A percentile compares a stretch with the other conserved stretches of the same genome.
Evolutionary conservation across 1,139 yeast species (phyloP).

Genomic region (Geotrichum candidum): DNA sequence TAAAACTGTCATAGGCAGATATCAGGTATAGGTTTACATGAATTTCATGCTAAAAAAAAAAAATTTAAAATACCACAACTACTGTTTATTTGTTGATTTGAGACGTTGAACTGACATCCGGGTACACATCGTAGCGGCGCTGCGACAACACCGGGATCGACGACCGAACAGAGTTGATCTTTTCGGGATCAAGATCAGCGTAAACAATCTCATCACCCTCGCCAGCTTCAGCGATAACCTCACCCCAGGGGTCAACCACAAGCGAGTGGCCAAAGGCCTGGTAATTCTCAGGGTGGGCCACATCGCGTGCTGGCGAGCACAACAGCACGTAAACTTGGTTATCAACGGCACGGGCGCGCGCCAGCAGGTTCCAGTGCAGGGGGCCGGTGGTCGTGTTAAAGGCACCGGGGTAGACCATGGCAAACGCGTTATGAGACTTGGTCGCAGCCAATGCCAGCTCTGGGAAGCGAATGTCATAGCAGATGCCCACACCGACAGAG

Average conservation of each 20-base stretch:
- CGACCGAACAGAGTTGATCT: conserved; percentile 54
- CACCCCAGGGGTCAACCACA: conserved; percentile 83
- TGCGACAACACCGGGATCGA: conserved; percentile 76
- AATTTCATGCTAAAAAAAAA: too few species aligned
- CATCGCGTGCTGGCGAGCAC: conserved; percentile 86
- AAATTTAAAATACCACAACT: neutral
- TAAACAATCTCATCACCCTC: conserved; percentile 75
- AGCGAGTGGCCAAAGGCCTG: conserved; percentile 92
- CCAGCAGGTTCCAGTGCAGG: conserved; percentile 84
- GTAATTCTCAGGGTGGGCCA: conserved; percentile 49
- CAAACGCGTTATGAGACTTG: conserved; percentile 47
- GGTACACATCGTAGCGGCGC: conserved; percentile 80
- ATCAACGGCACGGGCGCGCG: conserved; percentile 82
- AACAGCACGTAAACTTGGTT: conserved; percentile 74
- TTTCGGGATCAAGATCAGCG: conserved; percentile 68
- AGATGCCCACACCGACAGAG: conserved; percentile 79
- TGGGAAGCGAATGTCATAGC: conserved; percentile 90
- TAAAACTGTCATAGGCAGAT: neutral
- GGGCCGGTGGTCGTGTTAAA: conserved; percentile 96
- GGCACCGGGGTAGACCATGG: conserved; percentile 92
- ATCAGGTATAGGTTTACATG: neutral
- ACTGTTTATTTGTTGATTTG: conserved; percentile 2
- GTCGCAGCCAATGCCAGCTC: conserved; percentile 62
- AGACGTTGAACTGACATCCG: conserved; percentile 43
- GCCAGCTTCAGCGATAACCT: conserved; percentile 73